Conservation (phyloP, 345 rosid species). For the Stellera chamaejasme region DNA sequence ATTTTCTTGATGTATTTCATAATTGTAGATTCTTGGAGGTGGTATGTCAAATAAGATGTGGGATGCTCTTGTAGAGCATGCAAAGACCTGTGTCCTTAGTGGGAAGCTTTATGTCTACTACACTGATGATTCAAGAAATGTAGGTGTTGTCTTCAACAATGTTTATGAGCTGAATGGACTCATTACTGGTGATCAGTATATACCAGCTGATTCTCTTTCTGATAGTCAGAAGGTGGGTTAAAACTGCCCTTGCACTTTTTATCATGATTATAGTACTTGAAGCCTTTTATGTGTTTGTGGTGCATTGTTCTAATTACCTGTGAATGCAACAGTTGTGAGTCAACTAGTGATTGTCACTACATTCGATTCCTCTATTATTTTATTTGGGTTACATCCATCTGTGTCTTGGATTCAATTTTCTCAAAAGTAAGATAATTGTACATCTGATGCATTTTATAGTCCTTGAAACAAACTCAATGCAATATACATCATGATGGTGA, state of each 20-base stretch:
- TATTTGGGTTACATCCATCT: too few species aligned
- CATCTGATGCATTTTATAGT: too few species aligned
- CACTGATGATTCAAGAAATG: constrained; percentile 73
- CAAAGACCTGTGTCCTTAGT: constrained; percentile 85
- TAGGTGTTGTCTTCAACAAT: constrained; percentile 79
- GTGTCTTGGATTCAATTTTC: too few species aligned
- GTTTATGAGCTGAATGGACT: constrained; percentile 82
- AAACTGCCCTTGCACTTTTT: neutral
- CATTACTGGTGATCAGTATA: constrained; percentile 78
- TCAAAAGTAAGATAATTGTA: too few species aligned
- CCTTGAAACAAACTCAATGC: too few species aligned
- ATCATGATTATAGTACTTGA: too few species aligned
- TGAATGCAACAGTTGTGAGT: too few species aligned
- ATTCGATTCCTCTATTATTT: too few species aligned
- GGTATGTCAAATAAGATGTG: constrained; percentile 99
- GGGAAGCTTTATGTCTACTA: constrained; percentile 82
- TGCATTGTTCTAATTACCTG: too few species aligned
- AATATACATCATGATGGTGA: too few species aligned
- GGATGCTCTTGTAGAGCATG: constrained; percentile 93
- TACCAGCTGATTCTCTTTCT: constrained; percentile 69
- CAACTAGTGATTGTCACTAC: too few species aligned
- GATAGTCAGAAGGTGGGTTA: constrained; percentile 79
- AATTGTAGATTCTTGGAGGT: constrained; percentile 79
- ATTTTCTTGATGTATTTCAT: constrained; percentile 19
- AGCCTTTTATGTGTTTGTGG: too few species aligned